phyloP scores from a whole-genome alignment of 2,329 filamentous ascomycete species.

The Fonsecaea pugnacius region DNA sequence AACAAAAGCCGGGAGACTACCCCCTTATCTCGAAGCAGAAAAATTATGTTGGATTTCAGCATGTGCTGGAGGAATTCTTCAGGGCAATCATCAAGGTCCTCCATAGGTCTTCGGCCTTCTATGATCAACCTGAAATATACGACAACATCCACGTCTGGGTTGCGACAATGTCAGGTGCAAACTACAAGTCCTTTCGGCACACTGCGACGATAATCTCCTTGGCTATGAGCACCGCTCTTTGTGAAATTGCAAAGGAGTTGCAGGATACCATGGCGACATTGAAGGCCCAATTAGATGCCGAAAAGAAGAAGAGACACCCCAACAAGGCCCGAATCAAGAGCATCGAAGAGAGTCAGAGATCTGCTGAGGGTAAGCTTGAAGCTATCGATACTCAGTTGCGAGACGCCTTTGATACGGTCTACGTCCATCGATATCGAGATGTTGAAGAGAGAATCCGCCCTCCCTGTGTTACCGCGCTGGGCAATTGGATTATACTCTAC shows the following conservation, averaged over 20 bases:
- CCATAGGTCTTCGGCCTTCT: constrained; percentile 80
- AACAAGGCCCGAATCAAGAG: constrained; percentile 79
- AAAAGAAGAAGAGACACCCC: constrained; percentile 71
- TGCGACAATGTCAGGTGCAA: constrained; percentile 84
- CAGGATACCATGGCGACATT: constrained; percentile 74
- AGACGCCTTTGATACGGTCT: constrained; percentile 89
- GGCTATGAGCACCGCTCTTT: constrained; percentile 77
- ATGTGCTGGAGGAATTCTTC: constrained; percentile 78
- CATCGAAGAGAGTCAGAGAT: constrained; percentile 72
- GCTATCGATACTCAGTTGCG: constrained; percentile 72
- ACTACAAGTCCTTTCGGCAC: constrained; percentile 87
- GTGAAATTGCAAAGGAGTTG: constrained; percentile 71
- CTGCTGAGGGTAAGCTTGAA: constrained; percentile 71
- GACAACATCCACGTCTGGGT: constrained; percentile 92
- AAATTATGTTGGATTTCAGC: constrained; percentile 75
- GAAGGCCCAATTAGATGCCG: constrained; percentile 76
- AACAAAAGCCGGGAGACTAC: constrained; percentile 84
- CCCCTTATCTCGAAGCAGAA: constrained; percentile 84
- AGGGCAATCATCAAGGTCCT: constrained; percentile 74
- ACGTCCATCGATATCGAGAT: constrained; percentile 93
- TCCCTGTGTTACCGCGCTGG: constrained; percentile 84
- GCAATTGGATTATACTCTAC: constrained; percentile 83
- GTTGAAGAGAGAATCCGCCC: constrained; percentile 85
- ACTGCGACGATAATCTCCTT: constrained; percentile 86
- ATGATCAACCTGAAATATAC: constrained; percentile 74